Percentiles rank a stretch among this genome's conserved stretches.
phyloP scores from a whole-genome alignment of 2,329 filamentous ascomycete species.

The Clarireedia monteithiana region DNA sequence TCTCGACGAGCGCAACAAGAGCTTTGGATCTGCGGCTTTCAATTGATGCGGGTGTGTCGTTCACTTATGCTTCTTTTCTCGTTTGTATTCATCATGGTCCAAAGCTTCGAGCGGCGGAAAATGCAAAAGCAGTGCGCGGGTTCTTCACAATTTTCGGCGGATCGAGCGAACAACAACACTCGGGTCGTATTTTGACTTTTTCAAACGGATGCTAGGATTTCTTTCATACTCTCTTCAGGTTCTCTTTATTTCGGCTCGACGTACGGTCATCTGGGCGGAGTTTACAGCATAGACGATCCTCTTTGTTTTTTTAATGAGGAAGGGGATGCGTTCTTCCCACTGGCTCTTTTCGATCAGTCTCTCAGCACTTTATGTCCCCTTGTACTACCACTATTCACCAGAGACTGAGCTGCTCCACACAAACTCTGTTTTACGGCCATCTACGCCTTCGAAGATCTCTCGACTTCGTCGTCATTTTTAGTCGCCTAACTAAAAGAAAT shows the following conservation, averaged over 20 bases:
- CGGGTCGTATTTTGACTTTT: constrained; percentile 25
- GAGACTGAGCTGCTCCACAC: constrained; percentile 27
- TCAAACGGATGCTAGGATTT: constrained; percentile 24
- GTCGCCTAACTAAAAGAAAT: constrained; percentile 27
- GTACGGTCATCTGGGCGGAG: constrained; percentile 28
- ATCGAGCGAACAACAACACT: constrained; percentile 14
- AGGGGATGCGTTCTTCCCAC: constrained; percentile 25
- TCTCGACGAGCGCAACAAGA: constrained; percentile 25
- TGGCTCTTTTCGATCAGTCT: constrained; percentile 27
- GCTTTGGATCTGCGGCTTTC: constrained; percentile 31
- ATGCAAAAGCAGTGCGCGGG: constrained; percentile 24
- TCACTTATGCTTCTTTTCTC: constrained; percentile 26
- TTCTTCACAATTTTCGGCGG: constrained; percentile 23
- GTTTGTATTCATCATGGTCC: constrained; percentile 29
- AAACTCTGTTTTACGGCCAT: constrained; percentile 20
- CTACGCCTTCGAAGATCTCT: constrained; percentile 25
- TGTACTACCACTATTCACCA: constrained; percentile 33
- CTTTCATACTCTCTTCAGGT: constrained; percentile 29
- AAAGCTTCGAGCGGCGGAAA: constrained; percentile 30
- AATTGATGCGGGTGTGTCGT: constrained; percentile 29
- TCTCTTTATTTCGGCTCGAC: constrained; percentile 24
- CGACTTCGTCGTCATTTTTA: constrained; percentile 29
- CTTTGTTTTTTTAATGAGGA: constrained; percentile 7
- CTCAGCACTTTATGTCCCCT: constrained; percentile 29
- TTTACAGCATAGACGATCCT: constrained; percentile 23